Base-by-base conservation (phyloP, 1,139 yeast genomes). In the Komagataea norvegica region DNA sequence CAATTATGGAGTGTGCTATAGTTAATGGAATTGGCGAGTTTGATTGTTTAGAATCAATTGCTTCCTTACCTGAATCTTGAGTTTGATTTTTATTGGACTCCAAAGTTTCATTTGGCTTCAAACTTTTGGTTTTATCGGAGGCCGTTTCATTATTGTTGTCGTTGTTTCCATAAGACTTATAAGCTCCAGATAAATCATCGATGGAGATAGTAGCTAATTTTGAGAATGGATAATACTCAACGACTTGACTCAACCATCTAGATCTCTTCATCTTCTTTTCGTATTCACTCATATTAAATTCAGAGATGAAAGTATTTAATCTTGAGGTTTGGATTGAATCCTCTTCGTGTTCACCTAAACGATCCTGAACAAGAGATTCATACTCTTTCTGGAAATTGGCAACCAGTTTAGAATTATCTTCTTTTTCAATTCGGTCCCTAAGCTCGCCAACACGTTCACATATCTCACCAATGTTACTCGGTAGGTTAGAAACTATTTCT, bases 161-260 rank as follows among this genome's bases (percentile, higher is more conserved):
- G 11, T 14, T 10, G 8, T 20, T n/a, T 11, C 32, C 33, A 21
- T 36, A 27, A 9, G 36, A 25, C 22, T 45, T 44, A 51, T 72
- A 70, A 15, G 68, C 70, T 31, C 58, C 54, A 13, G 74, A 59
- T 43, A 85, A 65, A 49, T 81, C 85, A 13, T 72, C 72, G 9
- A 81, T 60, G 2, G 79, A 70, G 5, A 86, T 50, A 2, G 64
- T 61, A 1, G 80, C 80, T 27, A 89, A 67, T 49, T 76, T 70
- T 6, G 67, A 62, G 36, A 89, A 65, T 4, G 98, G 98, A 55
- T 79, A 89, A 57, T 89, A 89, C 56, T 89, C 97, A 35, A 89
- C 93, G 34, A 89, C 75, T 55, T 89, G 97, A 1, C 89, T 76
- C 40, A 89, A 65, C 95, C 96, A 91, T 50, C 94, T 70, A 29